Percentiles rank a stretch among this genome's conserved stretches.
Evolutionary conservation across 352 stramenopile genomes (phyloP).

Genomic region (Phytophthora ohioensis): DNA sequence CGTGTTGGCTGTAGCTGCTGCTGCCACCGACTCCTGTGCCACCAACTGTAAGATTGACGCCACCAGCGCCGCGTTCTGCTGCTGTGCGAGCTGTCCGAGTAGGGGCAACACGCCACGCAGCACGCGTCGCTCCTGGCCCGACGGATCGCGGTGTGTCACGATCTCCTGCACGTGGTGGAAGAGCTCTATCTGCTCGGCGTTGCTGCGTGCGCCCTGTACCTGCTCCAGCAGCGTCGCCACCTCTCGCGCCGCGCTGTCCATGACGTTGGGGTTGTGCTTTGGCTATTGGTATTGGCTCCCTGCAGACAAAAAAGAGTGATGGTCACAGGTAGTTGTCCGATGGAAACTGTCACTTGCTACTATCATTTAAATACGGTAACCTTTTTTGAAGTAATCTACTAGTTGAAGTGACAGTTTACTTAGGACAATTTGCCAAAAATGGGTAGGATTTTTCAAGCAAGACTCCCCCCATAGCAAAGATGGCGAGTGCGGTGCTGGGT

Average conservation of each 20-base stretch:
- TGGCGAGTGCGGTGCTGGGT: slow-evolving; percentile 65
- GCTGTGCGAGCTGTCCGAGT: slow-evolving; percentile 56
- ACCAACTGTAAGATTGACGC: slow-evolving; percentile 64
- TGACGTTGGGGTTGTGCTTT: slow-evolving; percentile 20
- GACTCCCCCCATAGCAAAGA: slow-evolving; percentile 27
- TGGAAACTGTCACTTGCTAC: not conserved
- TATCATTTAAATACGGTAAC: slow-evolving; percentile 2
- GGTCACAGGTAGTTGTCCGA: slow-evolving; percentile 10
- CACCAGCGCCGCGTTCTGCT: slow-evolving; percentile 71
- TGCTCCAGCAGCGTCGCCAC: slow-evolving; percentile 64
- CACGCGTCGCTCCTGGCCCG: slow-evolving; percentile 43
- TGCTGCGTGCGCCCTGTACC: slow-evolving; percentile 48
- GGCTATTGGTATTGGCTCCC: slow-evolving; percentile 19
- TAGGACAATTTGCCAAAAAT: slow-evolving; percentile 19
- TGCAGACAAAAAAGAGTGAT: slow-evolving; percentile 9
- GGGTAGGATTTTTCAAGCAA: slow-evolving; percentile 12
- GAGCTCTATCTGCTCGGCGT: slow-evolving; percentile 65
- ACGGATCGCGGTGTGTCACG: slow-evolving; percentile 64
- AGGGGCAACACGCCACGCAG: slow-evolving; percentile 56
- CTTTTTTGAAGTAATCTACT: not conserved
- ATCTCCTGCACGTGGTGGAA: slow-evolving; percentile 75
- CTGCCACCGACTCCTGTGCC: slow-evolving; percentile 23
- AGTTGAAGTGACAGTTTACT: slow-evolving; percentile 17
- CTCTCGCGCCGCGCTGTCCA: slow-evolving; percentile 52
- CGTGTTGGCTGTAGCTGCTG: not conserved